Conservation (phyloP, 257 asterid genomes). For the Nyctanthes arbortristis region DNA sequence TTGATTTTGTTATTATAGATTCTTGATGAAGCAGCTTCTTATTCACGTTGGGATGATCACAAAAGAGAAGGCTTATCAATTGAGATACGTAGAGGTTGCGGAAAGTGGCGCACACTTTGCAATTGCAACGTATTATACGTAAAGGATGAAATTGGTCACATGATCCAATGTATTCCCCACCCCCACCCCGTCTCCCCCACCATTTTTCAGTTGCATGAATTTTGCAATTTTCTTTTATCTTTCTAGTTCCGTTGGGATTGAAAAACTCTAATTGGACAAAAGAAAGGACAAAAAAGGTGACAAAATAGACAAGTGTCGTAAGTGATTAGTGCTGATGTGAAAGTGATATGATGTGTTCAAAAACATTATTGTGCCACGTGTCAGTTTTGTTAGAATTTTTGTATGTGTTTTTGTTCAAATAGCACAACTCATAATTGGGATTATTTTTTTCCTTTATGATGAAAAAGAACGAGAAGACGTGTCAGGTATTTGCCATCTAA, state of each 20-base stretch:
- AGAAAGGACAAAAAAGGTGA: background rate
- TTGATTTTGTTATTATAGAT: constrained; percentile 15
- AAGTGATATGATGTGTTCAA: too few species aligned
- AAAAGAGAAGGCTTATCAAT: background rate
- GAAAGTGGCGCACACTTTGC: constrained; percentile 21
- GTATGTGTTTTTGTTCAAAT: too few species aligned
- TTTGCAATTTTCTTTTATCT: background rate
- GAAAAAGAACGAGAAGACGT: too few species aligned
- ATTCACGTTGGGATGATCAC: constrained; percentile 10
- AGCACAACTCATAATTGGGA: too few species aligned
- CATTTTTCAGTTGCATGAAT: background rate
- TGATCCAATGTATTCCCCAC: constrained; percentile 25
- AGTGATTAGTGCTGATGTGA: too few species aligned
- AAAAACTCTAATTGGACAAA: background rate
- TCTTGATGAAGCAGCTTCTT: constrained; percentile 13
- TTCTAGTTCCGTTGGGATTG: too few species aligned
- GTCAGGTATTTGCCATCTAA: too few species aligned
- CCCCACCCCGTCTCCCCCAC: background rate
- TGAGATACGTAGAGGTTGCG: constrained; percentile 1
- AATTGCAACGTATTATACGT: constrained; percentile 4
- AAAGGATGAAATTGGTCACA: constrained; percentile 14
- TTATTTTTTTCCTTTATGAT: too few species aligned
- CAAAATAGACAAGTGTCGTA: too few species aligned
- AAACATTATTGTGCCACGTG: too few species aligned
- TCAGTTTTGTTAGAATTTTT: too few species aligned